Conservation (phyloP, 1,139 yeast species). For the Hanseniaspora sp. region DNA sequence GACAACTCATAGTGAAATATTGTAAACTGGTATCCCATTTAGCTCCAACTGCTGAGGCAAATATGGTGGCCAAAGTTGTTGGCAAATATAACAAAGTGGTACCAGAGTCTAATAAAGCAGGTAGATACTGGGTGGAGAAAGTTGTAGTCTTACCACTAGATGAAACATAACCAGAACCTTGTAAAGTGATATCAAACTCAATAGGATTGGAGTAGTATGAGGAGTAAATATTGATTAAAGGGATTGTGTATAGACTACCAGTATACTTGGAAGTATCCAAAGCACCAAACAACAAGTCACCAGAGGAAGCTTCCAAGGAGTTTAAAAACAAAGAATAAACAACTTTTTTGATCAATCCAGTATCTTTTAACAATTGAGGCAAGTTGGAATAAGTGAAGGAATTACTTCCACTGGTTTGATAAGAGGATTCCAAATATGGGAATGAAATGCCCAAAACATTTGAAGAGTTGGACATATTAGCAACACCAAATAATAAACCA, state of each 20-base stretch:
- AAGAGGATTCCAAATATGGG: constrained; percentile 17
- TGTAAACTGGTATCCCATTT: constrained; percentile 29
- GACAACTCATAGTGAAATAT: constrained; percentile 32
- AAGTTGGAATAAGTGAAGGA: constrained; percentile 32
- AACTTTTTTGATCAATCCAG: constrained; percentile 42
- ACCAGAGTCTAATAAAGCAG: constrained; percentile 43
- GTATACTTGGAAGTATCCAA: constrained; percentile 43
- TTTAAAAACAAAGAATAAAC: constrained; percentile 48
- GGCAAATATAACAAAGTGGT: constrained; percentile 40
- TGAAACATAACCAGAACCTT: constrained; percentile 27
- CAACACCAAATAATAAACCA: constrained; percentile 18
- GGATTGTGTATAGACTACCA: constrained; percentile 39
- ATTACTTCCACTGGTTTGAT: neutral
- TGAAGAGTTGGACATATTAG: constrained; percentile 17
- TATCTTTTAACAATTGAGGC: constrained; percentile 42
- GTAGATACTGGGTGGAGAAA: constrained; percentile 24
- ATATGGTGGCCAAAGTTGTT: constrained; percentile 22
- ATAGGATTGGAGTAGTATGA: constrained; percentile 27
- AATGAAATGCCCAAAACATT: constrained; percentile 19
- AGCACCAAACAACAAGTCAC: constrained; percentile 47
- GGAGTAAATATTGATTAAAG: constrained; percentile 34
- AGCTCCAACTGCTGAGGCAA: constrained; percentile 33
- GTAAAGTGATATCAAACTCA: constrained; percentile 39
- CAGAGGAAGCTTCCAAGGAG: constrained; percentile 32
- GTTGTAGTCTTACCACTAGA: constrained; percentile 25